phyloP scores from a whole-genome alignment of 192 early-diverging fungal genomes.

The Podila epigama region DNA sequence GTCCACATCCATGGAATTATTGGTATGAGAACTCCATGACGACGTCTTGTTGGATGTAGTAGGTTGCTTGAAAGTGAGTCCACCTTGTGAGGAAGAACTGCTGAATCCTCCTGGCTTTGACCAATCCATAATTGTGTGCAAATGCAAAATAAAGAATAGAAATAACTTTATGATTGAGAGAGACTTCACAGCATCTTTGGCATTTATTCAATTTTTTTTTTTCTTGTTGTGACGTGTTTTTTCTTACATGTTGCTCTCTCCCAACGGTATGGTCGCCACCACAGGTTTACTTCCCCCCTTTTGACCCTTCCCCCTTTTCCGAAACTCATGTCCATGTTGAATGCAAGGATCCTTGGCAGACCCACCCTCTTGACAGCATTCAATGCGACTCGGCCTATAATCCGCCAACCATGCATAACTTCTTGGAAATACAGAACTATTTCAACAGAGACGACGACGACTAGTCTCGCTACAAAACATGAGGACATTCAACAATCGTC shows the following conservation, averaged over 20 bases:
- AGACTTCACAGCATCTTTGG: neutral
- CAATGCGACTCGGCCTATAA: too few relatives aligned
- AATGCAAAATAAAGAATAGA: neutral
- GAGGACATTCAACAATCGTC: neutral
- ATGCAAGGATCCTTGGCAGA: too few relatives aligned
- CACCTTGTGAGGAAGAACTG: neutral
- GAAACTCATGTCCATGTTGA: too few relatives aligned
- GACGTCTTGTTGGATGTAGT: neutral
- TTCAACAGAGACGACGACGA: neutral
- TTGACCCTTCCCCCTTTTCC: too few relatives aligned
- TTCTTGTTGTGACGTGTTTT: neutral
- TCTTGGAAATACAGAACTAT: too few relatives aligned
- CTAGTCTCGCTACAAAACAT: neutral
- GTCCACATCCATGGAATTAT: conserved; percentile 18
- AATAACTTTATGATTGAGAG: neutral
- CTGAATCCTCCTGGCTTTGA: neutral
- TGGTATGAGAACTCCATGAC: neutral
- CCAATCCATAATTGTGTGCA: conserved; percentile 3
- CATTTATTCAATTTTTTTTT: too few relatives aligned
- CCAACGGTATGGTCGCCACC: neutral
- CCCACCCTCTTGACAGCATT: too few relatives aligned
- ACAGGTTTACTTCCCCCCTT: neutral
- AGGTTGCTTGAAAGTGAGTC: neutral
- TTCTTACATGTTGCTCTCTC: neutral
- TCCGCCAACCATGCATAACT: too few relatives aligned